Evolutionary conservation across 139 green algal genomes (phyloP).

Genomic region (Coelastrella sp.): DNA sequence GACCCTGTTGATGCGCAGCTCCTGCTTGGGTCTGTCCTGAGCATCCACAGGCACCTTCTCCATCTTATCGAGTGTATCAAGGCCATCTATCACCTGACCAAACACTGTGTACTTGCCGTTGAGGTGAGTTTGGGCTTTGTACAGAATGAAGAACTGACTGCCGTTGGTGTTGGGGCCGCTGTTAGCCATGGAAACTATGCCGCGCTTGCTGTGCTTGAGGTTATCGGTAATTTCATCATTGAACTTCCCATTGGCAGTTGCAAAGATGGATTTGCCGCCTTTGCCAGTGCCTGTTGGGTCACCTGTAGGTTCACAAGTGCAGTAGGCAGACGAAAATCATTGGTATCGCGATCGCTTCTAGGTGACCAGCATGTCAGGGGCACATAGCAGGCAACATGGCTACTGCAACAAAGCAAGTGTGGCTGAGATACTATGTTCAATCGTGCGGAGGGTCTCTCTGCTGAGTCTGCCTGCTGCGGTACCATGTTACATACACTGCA

Average conservation of each 20-base stretch:
- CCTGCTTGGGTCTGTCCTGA: conserved; percentile 78
- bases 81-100: conserved; percentile 93
- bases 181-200: conserved; percentile 98
- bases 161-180: conserved; percentile 94
- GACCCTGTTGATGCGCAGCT: conserved; percentile 83
- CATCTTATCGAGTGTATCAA: conserved; percentile 95
- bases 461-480: no score
- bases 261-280: conserved; percentile 91
- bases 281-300: conserved; percentile 96
- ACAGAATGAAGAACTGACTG: conserved; percentile 97
- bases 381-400: no score
- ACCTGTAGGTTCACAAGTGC: conserved; percentile 55
- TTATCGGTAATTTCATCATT: conserved; percentile 91
- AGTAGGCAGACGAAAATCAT: not conserved
- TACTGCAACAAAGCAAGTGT: no score
- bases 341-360: not conserved
- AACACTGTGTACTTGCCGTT: conserved; percentile 89
- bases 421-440: no score
- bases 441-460: no score
- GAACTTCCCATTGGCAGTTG: conserved; percentile 92
- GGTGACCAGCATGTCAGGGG: not conserved
- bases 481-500: no score
- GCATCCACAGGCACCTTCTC: conserved; percentile 85
- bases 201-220: conserved; percentile 91
- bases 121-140: conserved; percentile 92